Percentiles rank a stretch among this genome's conserved stretches.
These are phyloP conservation scores for Parietaria judaica DNA, from an alignment of 306 rosid genomes.

Conservation along the genomic window DNA sequence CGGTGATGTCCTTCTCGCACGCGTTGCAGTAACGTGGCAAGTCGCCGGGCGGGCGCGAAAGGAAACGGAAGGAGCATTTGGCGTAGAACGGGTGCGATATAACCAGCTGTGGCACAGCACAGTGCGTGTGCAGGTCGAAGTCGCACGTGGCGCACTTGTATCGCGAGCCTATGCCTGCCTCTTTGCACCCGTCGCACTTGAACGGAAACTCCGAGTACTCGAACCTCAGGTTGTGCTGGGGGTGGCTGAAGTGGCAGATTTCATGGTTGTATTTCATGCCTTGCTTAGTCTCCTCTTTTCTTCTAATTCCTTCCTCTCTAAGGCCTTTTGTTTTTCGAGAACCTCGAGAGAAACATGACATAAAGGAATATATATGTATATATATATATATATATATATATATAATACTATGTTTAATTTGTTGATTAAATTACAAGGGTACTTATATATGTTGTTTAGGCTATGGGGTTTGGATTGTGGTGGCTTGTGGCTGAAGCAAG, in stretches of 20 bases:
- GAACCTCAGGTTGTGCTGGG: conserved; percentile 69
- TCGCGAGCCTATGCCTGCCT: conserved; percentile 73
- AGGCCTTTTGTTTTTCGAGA: too few species aligned
- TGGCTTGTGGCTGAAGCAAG: conserved; percentile 56
- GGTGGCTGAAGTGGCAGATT: conserved; percentile 75
- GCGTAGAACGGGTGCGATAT: conserved; percentile 73
- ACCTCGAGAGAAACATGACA: neutral
- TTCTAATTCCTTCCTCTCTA: neutral
- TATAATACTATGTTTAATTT: too few species aligned
- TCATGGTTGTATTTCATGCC: conserved; percentile 58
- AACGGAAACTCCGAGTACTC: conserved; percentile 68
- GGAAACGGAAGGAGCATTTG: conserved; percentile 73
- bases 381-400: neutral
- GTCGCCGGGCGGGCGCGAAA: conserved; percentile 48
- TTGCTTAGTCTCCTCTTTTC: conserved; percentile 1
- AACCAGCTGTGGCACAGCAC: conserved; percentile 46
- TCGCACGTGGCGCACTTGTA: conserved; percentile 67
- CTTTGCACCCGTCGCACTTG: conserved; percentile 96
- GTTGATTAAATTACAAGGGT: too few species aligned
- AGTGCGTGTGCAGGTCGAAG: conserved; percentile 82
- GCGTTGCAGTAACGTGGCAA: conserved; percentile 75
- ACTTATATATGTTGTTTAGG: neutral
- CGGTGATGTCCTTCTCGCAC: conserved; percentile 69
- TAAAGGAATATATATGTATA: neutral
- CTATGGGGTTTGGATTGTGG: conserved; percentile 5